Evolutionary conservation across 768 basidiomycete genomes (phyloP).

Genomic region (Crepidotus variabilis): DNA sequence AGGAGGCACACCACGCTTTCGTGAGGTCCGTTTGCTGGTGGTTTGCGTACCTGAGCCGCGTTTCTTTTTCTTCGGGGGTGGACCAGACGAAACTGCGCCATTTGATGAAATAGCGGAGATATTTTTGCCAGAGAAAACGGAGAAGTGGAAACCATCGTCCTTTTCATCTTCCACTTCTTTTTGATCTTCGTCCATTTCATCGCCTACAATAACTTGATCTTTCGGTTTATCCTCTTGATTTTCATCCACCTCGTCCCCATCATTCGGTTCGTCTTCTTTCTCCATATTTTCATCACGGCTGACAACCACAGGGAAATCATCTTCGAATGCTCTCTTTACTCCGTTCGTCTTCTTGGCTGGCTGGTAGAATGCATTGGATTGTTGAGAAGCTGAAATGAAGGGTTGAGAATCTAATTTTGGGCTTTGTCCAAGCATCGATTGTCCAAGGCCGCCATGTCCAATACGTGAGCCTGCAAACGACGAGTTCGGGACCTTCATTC

Average conservation of each 20-base stretch:
- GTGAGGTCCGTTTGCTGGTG: not conserved
- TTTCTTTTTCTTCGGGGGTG: not conserved
- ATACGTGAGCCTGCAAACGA: constrained; percentile 13
- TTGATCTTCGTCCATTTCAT: constrained; percentile 39
- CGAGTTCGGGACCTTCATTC: constrained; percentile 21
- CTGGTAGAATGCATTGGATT: constrained; percentile 65
- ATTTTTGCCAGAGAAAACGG: not conserved
- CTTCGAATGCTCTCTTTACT: constrained; percentile 28
- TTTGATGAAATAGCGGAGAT: not conserved
- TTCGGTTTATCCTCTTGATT: constrained; percentile 10
- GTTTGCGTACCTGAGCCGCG: not conserved
- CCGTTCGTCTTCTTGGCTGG: constrained; percentile 38
- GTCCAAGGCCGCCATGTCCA: constrained; percentile 12
- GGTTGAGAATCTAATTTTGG: not conserved
- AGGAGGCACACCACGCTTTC: constrained; percentile 7
- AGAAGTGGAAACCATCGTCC: not conserved
- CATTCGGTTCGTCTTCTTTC: constrained; percentile 12
- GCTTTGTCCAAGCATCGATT: not conserved
- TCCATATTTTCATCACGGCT: constrained; percentile 19
- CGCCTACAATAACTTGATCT: constrained; percentile 14
- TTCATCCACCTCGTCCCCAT: constrained; percentile 14
- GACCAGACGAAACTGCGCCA: too few relatives aligned
- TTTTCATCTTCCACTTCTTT: constrained; percentile 20
- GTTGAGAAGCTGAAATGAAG: constrained; percentile 49
- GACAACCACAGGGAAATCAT: constrained; percentile 13